phyloP scores from a whole-genome alignment of 2,329 filamentous ascomycete species.

The Claviceps sp. region DNA sequence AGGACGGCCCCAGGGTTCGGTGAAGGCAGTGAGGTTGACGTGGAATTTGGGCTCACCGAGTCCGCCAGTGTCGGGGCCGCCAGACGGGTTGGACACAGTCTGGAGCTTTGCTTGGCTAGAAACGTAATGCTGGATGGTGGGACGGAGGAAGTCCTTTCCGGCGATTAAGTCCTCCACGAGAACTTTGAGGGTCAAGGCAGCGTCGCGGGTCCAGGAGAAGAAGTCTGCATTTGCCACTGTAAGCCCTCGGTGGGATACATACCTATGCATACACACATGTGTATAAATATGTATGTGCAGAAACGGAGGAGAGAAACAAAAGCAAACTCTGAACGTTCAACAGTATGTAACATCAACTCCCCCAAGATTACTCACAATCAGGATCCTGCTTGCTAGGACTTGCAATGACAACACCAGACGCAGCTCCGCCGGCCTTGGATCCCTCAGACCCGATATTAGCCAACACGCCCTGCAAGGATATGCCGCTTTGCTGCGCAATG shows the following conservation, averaged over 20 bases:
- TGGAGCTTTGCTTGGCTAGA: constrained; percentile 52
- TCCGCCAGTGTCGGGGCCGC: constrained; percentile 33
- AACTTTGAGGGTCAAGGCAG: constrained; percentile 55
- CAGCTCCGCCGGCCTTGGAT: constrained; percentile 31
- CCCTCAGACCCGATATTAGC: constrained; percentile 41
- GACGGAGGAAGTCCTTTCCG: constrained; percentile 43
- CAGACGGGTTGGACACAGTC: constrained; percentile 53
- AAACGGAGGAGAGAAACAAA: background rate
- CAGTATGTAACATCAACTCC: background rate
- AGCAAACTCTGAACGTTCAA: background rate
- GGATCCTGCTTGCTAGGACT: constrained; percentile 37
- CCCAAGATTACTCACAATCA: constrained; percentile 29
- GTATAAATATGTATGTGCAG: no score
- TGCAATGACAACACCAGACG: constrained; percentile 38
- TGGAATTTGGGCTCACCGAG: constrained; percentile 64
- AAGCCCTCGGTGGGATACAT: background rate
- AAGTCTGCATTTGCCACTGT: constrained; percentile 36
- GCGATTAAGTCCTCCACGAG: constrained; percentile 50
- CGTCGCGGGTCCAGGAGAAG: constrained; percentile 66
- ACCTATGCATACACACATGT: no score
- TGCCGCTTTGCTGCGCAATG: constrained; percentile 7
- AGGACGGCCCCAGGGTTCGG: constrained; percentile 57
- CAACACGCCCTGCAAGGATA: constrained; percentile 11
- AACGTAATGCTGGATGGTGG: constrained; percentile 52
- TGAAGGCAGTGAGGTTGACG: constrained; percentile 48